Base-by-base conservation (phyloP, 768 basidiomycete species). In the Tylopilus intermedius region DNA sequence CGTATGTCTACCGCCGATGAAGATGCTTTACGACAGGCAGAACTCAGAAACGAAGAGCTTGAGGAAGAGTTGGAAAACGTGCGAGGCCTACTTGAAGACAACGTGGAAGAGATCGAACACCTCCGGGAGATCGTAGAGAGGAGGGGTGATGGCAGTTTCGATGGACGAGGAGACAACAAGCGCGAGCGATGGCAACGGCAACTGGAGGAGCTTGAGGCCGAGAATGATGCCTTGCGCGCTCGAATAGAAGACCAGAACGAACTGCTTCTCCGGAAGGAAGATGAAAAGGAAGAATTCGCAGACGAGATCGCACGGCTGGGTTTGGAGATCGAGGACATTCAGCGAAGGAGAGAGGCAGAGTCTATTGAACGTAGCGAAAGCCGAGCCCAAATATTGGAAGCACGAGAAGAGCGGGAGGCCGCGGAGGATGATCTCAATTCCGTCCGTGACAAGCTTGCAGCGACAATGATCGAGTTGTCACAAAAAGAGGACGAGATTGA, bases 401-500 rank as follows among this genome's bases (percentile, higher is more conserved):
- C 83, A 53, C 73, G 80, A 15, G 88, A 90, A 56, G 84, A 85
- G 52, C 74, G 85, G 11, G 89, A 90, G 61, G 83, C 81, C 2
- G 79, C 88, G n/a, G 88, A 92, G 63, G 86, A 88, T 3, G 83
- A 84, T 59, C 62, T 91, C 45, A 89, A 90, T 59, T 76, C 83
- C 0, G 67, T 86, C 33, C 75, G 83, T 45, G 90, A 93, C 71
- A 84, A 82, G 66, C 75, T 90, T 8, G 90, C 90, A 1, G 90
- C 88, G 1, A 79, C 82, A 2, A 77, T 83, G 65, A 91, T 93
- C 56, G 90, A 91, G 68, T 71, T 92, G 26, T 86, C 90, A 67
- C 84, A 90, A 67, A 88, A 82, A 68, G 89, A 94, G 61, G 88
- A 94, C 56, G 94, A 95, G 29, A 68, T 93, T 21, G 90, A 93